phyloP scores from a whole-genome alignment of 2,329 filamentous ascomycete genomes.

The Chrysoporthe austroafricana region DNA sequence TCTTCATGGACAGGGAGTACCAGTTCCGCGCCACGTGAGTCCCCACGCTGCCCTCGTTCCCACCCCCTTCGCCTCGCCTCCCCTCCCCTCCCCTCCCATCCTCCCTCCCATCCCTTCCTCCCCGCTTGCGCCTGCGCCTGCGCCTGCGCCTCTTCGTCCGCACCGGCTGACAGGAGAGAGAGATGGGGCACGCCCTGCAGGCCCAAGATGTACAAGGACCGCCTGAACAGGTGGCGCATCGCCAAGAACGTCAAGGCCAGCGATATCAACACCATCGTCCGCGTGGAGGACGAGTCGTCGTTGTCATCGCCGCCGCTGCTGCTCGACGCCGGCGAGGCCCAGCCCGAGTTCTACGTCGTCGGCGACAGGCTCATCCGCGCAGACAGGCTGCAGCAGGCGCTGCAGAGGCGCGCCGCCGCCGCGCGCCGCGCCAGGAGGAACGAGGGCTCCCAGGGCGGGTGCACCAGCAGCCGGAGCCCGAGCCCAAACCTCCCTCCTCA shows the following conservation, averaged over 20 bases:
- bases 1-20: conserved; percentile 23
- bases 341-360: conserved; percentile 18
- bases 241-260: conserved; percentile 23
- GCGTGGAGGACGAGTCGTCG: background rate
- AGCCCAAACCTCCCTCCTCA: background rate
- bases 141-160: no score
- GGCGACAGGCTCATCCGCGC: conserved; percentile 22
- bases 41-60: no score
- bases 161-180: no score
- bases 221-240: conserved; percentile 20
- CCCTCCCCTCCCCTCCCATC: no score
- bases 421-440: conserved; percentile 16
- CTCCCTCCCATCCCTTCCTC: background rate
- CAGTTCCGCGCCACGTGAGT: conserved; percentile 22
- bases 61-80: background rate
- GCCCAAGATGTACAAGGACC: conserved; percentile 23
- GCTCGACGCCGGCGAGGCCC: background rate
- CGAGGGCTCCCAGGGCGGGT: background rate
- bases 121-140: no score
- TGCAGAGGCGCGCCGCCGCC: conserved; percentile 20
- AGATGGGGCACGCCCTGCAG: background rate
- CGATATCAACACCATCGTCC: conserved; percentile 17
- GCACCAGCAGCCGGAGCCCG: background rate
- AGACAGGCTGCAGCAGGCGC: conserved; percentile 22
- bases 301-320: background rate